These are phyloP conservation scores for Porcisia hertigi DNA, from an alignment of 208 protist genomes.

Conservation along the genomic window DNA sequence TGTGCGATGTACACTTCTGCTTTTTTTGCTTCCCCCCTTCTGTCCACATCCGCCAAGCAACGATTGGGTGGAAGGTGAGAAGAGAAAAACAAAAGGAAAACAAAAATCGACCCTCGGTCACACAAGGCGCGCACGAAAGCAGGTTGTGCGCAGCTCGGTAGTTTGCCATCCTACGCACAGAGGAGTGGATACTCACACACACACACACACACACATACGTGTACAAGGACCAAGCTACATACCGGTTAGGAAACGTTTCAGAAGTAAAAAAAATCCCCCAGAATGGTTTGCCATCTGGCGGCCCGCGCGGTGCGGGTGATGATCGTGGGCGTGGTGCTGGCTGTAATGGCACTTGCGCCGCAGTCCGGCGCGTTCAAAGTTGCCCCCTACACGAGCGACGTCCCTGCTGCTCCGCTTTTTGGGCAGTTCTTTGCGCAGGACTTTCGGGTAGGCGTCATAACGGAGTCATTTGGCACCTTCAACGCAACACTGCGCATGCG, in stretches of 20 bases:
- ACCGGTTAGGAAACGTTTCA: not conserved
- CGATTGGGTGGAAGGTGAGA: too few species aligned
- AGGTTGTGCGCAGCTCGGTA: too few species aligned
- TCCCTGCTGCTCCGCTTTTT: constrained; percentile 30
- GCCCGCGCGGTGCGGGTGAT: not conserved
- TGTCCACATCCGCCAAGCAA: not conserved
- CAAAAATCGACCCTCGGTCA: too few species aligned
- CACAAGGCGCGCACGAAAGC: too few species aligned
- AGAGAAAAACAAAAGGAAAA: too few species aligned
- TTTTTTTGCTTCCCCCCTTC: too few species aligned
- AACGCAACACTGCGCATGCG: constrained; percentile 68
- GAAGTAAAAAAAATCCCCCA: not conserved
- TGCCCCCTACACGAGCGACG: constrained; percentile 3
- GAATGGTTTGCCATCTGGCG: not conserved
- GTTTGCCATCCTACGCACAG: too few species aligned
- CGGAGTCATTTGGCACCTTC: constrained; percentile 60
- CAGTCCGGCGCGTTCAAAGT: not conserved
- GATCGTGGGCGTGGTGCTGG: not conserved
- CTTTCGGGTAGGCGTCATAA: constrained; percentile 77
- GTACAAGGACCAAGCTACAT: not conserved
- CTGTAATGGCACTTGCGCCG: not conserved
- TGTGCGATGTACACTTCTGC: not conserved
- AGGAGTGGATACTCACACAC: too few species aligned
- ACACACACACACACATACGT: too few species aligned
- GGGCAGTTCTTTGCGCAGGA: constrained; percentile 59